A percentile compares a stretch with the other conserved stretches of the same genome.
These are phyloP conservation scores for Pythium guiyangense DNA, from an alignment of 352 stramenopile species.

Conservation along the genomic window DNA sequence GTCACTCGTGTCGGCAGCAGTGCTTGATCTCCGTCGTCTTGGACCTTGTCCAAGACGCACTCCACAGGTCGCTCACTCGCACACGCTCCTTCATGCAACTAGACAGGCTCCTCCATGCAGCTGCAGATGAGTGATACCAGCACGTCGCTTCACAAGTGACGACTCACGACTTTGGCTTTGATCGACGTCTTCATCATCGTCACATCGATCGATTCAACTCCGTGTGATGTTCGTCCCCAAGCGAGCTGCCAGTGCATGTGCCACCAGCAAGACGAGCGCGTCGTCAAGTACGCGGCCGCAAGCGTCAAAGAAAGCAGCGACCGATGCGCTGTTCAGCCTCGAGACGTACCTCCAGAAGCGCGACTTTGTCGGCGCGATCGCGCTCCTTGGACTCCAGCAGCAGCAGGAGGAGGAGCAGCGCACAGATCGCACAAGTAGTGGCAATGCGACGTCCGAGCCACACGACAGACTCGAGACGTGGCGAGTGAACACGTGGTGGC, in stretches of 20 bases:
- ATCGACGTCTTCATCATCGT: no score
- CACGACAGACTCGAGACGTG: conserved; percentile 6
- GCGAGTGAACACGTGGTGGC: conserved; percentile 52
- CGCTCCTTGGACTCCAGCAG: conserved; percentile 16
- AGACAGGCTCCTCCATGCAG: no score
- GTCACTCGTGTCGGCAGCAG: neutral
- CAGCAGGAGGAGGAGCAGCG: conserved; percentile 8
- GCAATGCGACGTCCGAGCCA: neutral
- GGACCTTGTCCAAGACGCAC: no score
- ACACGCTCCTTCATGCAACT: no score
- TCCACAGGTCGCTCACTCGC: no score
- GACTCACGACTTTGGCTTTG: no score
- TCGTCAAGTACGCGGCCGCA: neutral
- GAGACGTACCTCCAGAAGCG: conserved; percentile 18
- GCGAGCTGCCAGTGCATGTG: neutral
- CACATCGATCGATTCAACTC: neutral
- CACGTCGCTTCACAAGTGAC: no score
- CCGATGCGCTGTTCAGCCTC: conserved; percentile 11
- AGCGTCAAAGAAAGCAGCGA: neutral
- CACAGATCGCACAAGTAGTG: neutral
- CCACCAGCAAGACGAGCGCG: neutral
- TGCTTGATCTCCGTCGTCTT: neutral
- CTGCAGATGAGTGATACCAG: no score
- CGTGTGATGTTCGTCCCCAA: conserved; percentile 1
- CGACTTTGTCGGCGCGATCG: conserved; percentile 20